Conservation (phyloP, 164 flowering plant species). For the Santalum album region DNA sequence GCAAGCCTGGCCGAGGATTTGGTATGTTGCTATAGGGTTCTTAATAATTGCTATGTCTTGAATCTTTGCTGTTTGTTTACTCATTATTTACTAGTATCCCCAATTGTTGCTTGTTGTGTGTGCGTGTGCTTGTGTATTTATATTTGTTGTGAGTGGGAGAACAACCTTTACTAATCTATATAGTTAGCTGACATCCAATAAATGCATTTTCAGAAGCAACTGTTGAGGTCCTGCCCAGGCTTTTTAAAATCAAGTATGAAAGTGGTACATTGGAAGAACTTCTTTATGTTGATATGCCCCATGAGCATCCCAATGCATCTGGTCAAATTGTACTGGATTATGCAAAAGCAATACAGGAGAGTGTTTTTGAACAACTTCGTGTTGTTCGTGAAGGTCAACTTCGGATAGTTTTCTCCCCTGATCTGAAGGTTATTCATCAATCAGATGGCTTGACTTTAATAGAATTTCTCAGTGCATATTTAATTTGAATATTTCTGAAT, state of each 20-base stretch:
- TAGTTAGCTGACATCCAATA: neutral
- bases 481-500: neutral
- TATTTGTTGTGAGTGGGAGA: neutral
- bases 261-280: conserved; percentile 98
- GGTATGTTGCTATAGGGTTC: conserved; percentile 38
- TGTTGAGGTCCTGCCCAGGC: conserved; percentile 92
- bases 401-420: conserved; percentile 88
- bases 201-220: conserved; percentile 69
- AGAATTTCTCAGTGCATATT: neutral
- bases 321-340: conserved; percentile 97
- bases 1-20: conserved; percentile 98
- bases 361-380: conserved; percentile 97
- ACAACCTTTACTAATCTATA: no score
- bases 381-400: conserved; percentile 99
- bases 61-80: no score
- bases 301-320: conserved; percentile 74
- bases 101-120: no score
- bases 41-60: no score
- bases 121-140: no score
- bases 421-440: conserved; percentile 57
- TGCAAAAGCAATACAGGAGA: conserved; percentile 98
- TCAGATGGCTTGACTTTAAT: neutral
- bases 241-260: conserved; percentile 96
- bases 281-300: conserved; percentile 97
- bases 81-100: no score